phyloP scores from a whole-genome alignment of 2,329 filamentous ascomycete species.

The Thelonectria blattea region DNA sequence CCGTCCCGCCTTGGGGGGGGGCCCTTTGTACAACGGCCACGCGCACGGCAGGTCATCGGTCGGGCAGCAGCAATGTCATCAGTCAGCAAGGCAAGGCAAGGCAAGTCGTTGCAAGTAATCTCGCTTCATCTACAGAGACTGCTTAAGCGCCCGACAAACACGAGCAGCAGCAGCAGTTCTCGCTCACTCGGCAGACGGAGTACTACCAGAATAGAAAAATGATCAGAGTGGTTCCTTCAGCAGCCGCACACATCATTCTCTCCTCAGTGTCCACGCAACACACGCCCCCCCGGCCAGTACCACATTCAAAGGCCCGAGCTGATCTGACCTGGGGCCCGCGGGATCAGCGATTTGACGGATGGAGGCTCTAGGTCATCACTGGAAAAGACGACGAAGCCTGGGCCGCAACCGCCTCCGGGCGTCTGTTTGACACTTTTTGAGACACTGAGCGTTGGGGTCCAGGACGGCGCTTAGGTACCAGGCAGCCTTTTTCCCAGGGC shows the following conservation, averaged over 20 bases:
- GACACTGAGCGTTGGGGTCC: neutral
- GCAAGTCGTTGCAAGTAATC: neutral
- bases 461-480: constrained; percentile 14
- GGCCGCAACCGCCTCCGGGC: constrained; percentile 13
- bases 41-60: too few species aligned
- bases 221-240: constrained; percentile 4
- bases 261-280: neutral
- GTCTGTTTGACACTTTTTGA: constrained; percentile 4
- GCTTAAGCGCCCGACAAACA: constrained; percentile 3
- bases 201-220: constrained; percentile 2
- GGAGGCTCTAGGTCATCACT: neutral
- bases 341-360: neutral
- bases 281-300: constrained; percentile 12
- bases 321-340: neutral
- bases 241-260: neutral
- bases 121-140: neutral
- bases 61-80: too few species aligned
- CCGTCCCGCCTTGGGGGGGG: too few species aligned
- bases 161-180: neutral
- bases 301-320: neutral
- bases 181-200: too few species aligned
- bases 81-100: too few species aligned
- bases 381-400: too few species aligned
- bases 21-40: neutral
- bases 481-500: too few species aligned